Evolutionary conservation across 805 yeast species (phyloP), one percentile per base, ranked within the genome.

Genomic region (Wickerhamiella azyma): DNA sequence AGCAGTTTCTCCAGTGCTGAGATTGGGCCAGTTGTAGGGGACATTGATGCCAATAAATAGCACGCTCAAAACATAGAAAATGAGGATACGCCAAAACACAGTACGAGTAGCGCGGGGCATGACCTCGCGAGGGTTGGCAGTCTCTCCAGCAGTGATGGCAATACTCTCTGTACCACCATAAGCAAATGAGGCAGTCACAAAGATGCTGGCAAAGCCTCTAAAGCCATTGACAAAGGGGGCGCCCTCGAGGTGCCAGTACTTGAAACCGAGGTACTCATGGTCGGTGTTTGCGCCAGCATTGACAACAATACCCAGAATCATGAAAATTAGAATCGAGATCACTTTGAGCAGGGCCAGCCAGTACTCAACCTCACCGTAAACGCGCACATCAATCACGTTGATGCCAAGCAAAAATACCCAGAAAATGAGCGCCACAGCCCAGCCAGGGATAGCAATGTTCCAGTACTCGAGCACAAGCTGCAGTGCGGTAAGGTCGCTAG

Each of bases 261-360:
- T 66, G 55, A 68, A 74, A 2, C 82, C 82, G 39, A 77, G 68
- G 35, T 59, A 59, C 30, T 73, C 70, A 54, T 66, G 71, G 53
- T 67, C 65, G 9, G 66, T 65, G 51, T 76, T 76, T 28, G 68
- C 74, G 37, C 82, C 82, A 18, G 70, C 75, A 53, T 74, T 75
- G 41, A 72, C 77, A 8, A 75, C 68, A 47, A 77, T 69, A 46
- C 79, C 70, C 43, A 76, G 58, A 50, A 77, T 74, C 46, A 76
- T 64, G 58, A 76, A 78, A 17, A 85, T 85, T 18, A 76, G 57
- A 55, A 82, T 72, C 30, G 82, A 72, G 43, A 80, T 50, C 29
- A 82, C 75, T 60, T 81, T 82, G 60, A 81, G 66, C 14, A 72
- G 55, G 0, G 82, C 76, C 53, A 77, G 70, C 79, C 80, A 81